Conservation (phyloP, 768 basidiomycete species). For the Lyophyllum semitale region DNA sequence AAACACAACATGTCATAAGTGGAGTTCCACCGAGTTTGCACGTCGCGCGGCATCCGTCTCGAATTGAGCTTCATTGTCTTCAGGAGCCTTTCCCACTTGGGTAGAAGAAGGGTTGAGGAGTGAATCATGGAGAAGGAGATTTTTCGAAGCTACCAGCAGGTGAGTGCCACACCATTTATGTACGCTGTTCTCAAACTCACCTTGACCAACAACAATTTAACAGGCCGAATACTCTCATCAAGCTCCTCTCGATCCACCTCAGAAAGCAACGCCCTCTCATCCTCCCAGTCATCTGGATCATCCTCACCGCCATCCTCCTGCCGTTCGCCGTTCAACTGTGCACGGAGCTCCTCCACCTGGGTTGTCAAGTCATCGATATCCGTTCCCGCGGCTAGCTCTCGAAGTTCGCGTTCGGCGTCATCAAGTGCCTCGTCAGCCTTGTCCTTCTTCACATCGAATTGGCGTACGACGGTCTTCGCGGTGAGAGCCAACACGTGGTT, state of each 20-base stretch:
- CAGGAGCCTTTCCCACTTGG: constrained; percentile 9
- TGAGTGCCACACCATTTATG: neutral
- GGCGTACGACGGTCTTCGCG: constrained; percentile 28
- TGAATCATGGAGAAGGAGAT: constrained; percentile 6
- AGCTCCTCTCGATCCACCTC: constrained; percentile 14
- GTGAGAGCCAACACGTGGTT: constrained; percentile 35
- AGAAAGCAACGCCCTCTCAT: constrained; percentile 15
- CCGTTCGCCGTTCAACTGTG: constrained; percentile 10
- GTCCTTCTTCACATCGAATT: constrained; percentile 28
- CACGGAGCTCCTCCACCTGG: constrained; percentile 11
- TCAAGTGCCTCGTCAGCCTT: constrained; percentile 10
- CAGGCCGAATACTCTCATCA: constrained; percentile 18
- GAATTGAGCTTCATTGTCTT: constrained; percentile 2
- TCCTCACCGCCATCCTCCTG: constrained; percentile 16
- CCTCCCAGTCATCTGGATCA: constrained; percentile 23
- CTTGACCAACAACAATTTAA: constrained; percentile 32
- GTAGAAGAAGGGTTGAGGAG: constrained; percentile 9
- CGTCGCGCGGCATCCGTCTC: neutral
- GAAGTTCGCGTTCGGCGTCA: constrained; percentile 3
- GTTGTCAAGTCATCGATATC: neutral
- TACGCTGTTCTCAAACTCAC: constrained; percentile 17
- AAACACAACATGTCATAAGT: constrained; percentile 8
- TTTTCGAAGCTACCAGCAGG: neutral
- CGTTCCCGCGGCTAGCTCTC: constrained; percentile 13
- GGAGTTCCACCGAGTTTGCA: constrained; percentile 26